Conservation (phyloP, 148 eudicot species). For the Vaccinium macrocarpon region DNA sequence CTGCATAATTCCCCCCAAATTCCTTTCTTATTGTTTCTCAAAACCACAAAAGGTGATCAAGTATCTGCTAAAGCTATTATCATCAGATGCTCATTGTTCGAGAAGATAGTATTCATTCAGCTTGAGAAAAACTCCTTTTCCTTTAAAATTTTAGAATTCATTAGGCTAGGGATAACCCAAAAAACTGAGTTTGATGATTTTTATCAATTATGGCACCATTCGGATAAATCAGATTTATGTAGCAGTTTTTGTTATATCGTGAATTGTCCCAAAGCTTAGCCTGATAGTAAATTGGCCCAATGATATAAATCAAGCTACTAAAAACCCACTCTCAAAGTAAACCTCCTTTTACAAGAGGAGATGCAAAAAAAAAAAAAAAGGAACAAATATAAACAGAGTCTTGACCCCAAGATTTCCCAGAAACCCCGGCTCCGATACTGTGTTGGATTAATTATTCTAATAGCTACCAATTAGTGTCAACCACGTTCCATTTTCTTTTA, state of each 20-base stretch:
- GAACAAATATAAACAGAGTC: neutral
- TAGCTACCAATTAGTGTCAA: neutral
- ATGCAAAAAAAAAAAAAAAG: neutral
- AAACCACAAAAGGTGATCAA: neutral
- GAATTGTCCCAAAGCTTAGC: neutral
- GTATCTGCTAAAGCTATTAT: neutral
- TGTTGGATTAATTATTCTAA: neutral
- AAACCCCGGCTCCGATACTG: neutral
- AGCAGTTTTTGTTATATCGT: neutral
- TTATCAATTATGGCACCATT: neutral
- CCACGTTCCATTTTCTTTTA: neutral
- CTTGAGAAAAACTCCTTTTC: neutral
- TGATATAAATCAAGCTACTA: neutral
- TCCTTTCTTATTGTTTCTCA: neutral
- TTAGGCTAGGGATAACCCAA: no score
- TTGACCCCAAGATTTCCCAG: neutral
- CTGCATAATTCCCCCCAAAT: neutral
- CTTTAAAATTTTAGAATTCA: neutral
- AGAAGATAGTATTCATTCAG: neutral
- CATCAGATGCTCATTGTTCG: neutral
- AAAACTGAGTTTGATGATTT: no score
- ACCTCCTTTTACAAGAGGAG: neutral
- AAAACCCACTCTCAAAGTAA: neutral
- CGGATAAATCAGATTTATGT: neutral
- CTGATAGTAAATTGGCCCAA: neutral